Percentiles rank a stretch among this genome's conserved stretches.
phyloP scores from a whole-genome alignment of 371 early-diverging fungal genomes.

The Conidiobolus incongruus region DNA sequence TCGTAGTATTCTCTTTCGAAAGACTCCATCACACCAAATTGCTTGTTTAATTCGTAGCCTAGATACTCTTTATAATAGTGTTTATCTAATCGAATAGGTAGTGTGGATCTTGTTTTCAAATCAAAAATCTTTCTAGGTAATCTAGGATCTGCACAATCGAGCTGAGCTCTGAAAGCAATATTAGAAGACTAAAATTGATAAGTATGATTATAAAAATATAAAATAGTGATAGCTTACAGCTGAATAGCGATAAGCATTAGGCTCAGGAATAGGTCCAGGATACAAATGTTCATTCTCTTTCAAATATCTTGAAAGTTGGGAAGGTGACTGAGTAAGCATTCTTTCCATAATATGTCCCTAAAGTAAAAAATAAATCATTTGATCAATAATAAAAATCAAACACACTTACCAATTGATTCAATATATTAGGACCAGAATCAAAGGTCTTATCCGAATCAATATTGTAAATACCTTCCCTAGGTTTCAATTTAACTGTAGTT shows the following conservation, averaged over 20 bases:
- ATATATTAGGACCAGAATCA: too few relatives aligned
- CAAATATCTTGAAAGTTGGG: too few relatives aligned
- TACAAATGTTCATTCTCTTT: too few relatives aligned
- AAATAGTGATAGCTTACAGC: too few relatives aligned
- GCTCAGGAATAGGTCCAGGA: too few relatives aligned
- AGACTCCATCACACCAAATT: conserved; percentile 41
- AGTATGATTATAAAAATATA: too few relatives aligned
- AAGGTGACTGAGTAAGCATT: conserved; percentile 7
- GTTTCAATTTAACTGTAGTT: conserved; percentile 25
- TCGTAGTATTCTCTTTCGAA: conserved; percentile 90
- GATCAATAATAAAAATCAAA: neutral
- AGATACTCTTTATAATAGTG: conserved; percentile 36
- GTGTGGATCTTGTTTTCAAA: conserved; percentile 74
- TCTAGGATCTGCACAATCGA: conserved; percentile 62
- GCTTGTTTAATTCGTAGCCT: conserved; percentile 27
- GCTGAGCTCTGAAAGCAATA: conserved; percentile 70
- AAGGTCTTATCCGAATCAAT: too few relatives aligned
- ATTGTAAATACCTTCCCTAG: too few relatives aligned
- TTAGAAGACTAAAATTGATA: too few relatives aligned
- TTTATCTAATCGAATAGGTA: conserved; percentile 64
- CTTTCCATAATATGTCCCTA: conserved; percentile 10
- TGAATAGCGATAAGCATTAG: too few relatives aligned
- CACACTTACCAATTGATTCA: too few relatives aligned
- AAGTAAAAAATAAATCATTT: neutral
- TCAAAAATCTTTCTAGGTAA: conserved; percentile 71